phyloP scores from a whole-genome alignment of 495 filamentous ascomycete genomes.

The Aspergillus olivimuriae region DNA sequence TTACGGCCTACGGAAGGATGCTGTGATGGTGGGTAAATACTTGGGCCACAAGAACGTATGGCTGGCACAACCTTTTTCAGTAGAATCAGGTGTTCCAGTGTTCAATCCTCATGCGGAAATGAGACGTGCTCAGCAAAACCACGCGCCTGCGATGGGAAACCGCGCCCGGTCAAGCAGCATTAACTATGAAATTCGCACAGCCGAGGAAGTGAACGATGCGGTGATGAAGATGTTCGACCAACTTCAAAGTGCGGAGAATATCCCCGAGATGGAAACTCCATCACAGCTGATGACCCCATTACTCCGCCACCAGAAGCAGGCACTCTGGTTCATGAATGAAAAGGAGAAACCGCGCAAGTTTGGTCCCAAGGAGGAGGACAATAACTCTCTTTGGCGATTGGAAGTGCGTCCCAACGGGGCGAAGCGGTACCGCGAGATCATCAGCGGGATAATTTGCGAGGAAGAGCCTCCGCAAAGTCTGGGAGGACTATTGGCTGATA shows the following conservation, averaged over 20 bases:
- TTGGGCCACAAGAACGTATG: conserved; percentile 59
- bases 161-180: conserved; percentile 25
- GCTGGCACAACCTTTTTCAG: conserved; percentile 54
- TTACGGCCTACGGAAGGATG: conserved; percentile 69
- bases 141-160: conserved; percentile 14
- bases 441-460: conserved; percentile 62
- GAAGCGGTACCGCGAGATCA: conserved; percentile 67
- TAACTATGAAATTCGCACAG: conserved; percentile 54
- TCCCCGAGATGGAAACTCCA: conserved; percentile 69
- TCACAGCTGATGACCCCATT: conserved; percentile 58
- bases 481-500: conserved; percentile 91
- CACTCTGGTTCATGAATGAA: conserved; percentile 78
- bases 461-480: conserved; percentile 62
- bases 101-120: conserved; percentile 61
- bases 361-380: conserved; percentile 47
- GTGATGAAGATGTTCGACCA: conserved; percentile 84
- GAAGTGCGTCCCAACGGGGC: conserved; percentile 45
- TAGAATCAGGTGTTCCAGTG: conserved; percentile 58
- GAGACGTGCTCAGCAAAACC: conserved; percentile 28
- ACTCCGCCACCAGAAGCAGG: conserved; percentile 86
- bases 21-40: conserved; percentile 54
- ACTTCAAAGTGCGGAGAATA: conserved; percentile 62
- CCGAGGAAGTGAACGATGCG: conserved; percentile 78
- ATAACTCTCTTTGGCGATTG: conserved; percentile 70
- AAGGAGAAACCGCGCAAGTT: conserved; percentile 62